Percentiles rank a stretch among this genome's conserved stretches.
These are phyloP conservation scores for Gracilaria vermiculophylla DNA, from an alignment of 23 red algal species.

Conservation along the genomic window DNA sequence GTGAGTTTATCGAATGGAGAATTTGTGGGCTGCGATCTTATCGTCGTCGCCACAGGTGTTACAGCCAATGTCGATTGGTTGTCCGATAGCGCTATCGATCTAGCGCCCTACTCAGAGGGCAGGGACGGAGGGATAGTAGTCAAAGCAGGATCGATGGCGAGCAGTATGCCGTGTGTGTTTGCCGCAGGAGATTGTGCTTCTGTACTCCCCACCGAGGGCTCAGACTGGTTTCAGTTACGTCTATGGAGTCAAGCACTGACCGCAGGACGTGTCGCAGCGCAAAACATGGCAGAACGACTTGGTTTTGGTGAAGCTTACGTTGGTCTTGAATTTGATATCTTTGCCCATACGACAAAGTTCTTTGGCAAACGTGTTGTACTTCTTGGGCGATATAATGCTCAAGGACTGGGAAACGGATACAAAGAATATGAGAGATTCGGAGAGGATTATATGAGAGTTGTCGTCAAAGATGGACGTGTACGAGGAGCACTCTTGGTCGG, in stretches of 20 bases:
- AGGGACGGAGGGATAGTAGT: slow-evolving; percentile 69
- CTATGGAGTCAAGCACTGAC: slow-evolving; percentile 83
- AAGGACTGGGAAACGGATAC: slow-evolving; percentile 37
- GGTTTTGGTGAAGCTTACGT: background rate
- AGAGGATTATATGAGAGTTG: slow-evolving; percentile 67
- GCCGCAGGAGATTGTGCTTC: slow-evolving; percentile 90
- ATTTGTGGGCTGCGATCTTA: slow-evolving; percentile 50
- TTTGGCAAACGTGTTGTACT: slow-evolving; percentile 81
- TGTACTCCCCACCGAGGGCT: background rate
- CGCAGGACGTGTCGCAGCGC: slow-evolving; percentile 61
- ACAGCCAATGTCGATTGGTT: slow-evolving; percentile 60
- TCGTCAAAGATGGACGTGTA: slow-evolving; percentile 54
- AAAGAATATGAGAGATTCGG: slow-evolving; percentile 59
- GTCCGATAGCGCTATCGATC: background rate
- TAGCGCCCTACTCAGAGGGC: background rate
- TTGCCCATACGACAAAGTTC: slow-evolving; percentile 88
- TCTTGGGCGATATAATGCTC: slow-evolving; percentile 78
- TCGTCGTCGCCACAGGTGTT: slow-evolving; percentile 79
- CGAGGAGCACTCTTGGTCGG: slow-evolving; percentile 84
- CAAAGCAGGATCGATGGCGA: slow-evolving; percentile 46
- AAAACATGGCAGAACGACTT: slow-evolving; percentile 41
- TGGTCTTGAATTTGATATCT: slow-evolving; percentile 82
- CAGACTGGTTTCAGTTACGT: slow-evolving; percentile 93
- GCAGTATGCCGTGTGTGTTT: slow-evolving; percentile 54
- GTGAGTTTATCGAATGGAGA: slow-evolving; percentile 39